Evolutionary conservation across 1,139 yeast species (phyloP).

Genomic region (Candida tetrigidarum): DNA sequence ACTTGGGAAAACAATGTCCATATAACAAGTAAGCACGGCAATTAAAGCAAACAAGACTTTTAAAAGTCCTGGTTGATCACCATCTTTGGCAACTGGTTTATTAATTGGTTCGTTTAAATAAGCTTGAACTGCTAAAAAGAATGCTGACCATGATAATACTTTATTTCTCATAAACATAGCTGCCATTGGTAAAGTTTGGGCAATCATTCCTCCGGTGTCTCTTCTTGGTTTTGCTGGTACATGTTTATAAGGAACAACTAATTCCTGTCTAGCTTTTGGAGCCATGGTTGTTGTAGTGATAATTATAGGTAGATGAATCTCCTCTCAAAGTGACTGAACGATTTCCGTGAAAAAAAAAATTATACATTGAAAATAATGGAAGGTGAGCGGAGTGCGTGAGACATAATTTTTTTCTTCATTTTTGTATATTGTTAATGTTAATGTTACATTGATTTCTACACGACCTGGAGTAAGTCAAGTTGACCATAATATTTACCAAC

Average conservation of each 20-base stretch:
- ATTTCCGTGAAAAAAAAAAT: too few species aligned
- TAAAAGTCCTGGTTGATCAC: conserved; percentile 46
- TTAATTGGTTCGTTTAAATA: conserved; percentile 53
- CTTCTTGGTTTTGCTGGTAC: conserved; percentile 52
- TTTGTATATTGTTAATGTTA: too few species aligned
- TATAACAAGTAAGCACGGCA: conserved; percentile 55
- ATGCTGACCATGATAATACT: conserved; percentile 59
- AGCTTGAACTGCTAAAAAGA: conserved; percentile 55
- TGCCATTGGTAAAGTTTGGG: conserved; percentile 71
- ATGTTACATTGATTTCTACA: conserved; percentile 4
- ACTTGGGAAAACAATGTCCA: conserved; percentile 50
- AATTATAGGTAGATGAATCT: too few species aligned
- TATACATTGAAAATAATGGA: too few species aligned
- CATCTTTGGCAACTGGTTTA: conserved; percentile 31
- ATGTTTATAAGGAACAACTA: conserved; percentile 43
- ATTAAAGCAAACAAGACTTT: conserved; percentile 50
- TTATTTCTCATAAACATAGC: conserved; percentile 62
- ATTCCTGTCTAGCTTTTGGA: conserved; percentile 39
- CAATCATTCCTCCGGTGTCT: conserved; percentile 45
- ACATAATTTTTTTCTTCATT: too few species aligned
- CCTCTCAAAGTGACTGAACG: too few species aligned
- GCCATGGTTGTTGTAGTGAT: conserved; percentile 27
- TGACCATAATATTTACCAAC: conserved; percentile 44
- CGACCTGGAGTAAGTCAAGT: conserved; percentile 27
- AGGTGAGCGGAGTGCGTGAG: too few species aligned